Base-by-base conservation (phyloP, 768 basidiomycete species). In the Kondoa subrosea region DNA sequence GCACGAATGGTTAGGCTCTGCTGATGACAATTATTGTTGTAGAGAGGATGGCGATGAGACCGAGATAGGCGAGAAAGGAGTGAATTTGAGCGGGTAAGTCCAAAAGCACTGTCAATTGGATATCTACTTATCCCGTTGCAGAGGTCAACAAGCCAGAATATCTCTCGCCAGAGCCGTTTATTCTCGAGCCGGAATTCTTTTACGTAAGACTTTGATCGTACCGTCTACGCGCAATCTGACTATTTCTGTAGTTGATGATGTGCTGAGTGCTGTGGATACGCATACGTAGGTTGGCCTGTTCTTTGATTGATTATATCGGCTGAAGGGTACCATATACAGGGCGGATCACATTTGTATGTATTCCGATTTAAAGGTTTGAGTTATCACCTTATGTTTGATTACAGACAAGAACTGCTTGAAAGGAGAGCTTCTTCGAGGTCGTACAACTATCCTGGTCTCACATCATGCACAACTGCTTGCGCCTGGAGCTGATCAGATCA, bases 391-490 rank as follows among this genome's bases (percentile, higher is more conserved):
- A n/a, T n/a, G n/a, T n/a, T n/a, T n/a, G n/a, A n/a, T n/a, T n/a
- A n/a, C n/a, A n/a, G n/a, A 85, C 73, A 80, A 84, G 30, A 81
- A 90, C 67, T 92, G 89, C 71, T 80, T 95, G 27, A 80, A 82
- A 71, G 91, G 91, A 2, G 85, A 88, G 62, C 78, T 95, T 34
- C 80, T 90, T 73, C 76, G 78, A 29, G 85, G 83, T 8, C 81
- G 91, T 64, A 92, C 91, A 0, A 78, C 92, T 57, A 81, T 93
- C 58, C 80, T 95, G n/a, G 90, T 92, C 57, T 93, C 91, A 3
- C 92, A 97, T 73, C 91, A 93, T 74, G 87, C 92, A n/a, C 87
- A 90, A 73, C 80, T 92, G 1, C 88, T 88, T 73, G 81, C 83
- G 2, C 83, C 87, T 1, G 87, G 83, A 27, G 88, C 91, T 3